Evolutionary conservation across 139 green algal genomes (phyloP).

Genomic region (Chlorella sorokiniana): DNA sequence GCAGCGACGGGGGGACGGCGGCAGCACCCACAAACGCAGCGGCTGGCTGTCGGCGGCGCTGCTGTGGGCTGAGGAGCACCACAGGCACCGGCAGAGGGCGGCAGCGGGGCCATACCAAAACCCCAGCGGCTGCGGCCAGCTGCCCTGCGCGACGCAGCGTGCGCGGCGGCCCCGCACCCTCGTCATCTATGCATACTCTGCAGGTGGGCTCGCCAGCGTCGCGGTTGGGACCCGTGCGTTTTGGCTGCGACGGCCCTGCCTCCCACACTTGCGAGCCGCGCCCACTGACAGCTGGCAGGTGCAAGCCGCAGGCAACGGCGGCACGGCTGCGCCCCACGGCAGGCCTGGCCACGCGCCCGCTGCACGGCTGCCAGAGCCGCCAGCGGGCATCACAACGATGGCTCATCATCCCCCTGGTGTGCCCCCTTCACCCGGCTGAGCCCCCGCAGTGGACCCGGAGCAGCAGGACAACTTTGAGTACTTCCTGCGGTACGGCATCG

Average conservation of each 20-base stretch:
- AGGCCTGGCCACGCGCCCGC: too few species aligned
- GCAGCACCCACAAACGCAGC: conserved; percentile 3
- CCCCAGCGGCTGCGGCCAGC: conserved; percentile 9
- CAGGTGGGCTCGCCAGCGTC: too few species aligned
- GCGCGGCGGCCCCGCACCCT: conserved; percentile 32
- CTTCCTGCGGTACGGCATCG: conserved; percentile 40
- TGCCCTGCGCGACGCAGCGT: neutral
- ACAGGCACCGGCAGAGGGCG: neutral
- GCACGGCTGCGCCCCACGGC: too few species aligned
- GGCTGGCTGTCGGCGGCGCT: conserved; percentile 19
- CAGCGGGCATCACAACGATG: too few species aligned
- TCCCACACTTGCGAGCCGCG: too few species aligned
- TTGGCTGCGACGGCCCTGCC: too few species aligned
- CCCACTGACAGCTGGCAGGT: too few species aligned
- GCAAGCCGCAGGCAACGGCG: too few species aligned
- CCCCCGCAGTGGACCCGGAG: conserved; percentile 31
- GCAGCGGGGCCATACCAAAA: neutral
- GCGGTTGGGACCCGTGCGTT: too few species aligned
- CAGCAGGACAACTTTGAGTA: conserved; percentile 41
- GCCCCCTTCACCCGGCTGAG: neutral
- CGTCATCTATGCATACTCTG: conserved; percentile 45
- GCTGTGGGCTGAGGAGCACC: conserved; percentile 27
- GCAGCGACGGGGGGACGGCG: neutral
- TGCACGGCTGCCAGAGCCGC: too few species aligned
- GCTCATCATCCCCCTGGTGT: too few species aligned